Evolutionary conservation across 441 rosid genomes (phyloP).

Genomic region (Pelargonium myrrhifolium): DNA sequence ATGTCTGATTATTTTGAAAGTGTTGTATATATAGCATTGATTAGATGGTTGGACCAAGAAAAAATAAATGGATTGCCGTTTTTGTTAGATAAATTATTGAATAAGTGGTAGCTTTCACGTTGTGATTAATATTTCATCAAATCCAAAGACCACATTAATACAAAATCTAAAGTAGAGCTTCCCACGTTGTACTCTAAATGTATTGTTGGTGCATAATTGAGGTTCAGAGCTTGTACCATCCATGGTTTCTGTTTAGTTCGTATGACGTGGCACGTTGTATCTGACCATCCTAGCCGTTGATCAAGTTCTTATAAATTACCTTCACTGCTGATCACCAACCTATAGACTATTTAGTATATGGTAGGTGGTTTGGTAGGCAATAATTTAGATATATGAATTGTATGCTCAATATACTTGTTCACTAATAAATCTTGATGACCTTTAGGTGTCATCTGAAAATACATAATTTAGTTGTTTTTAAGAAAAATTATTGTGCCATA

Average conservation of each 20-base stretch:
- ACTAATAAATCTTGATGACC: too few relatives aligned
- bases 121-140: background rate
- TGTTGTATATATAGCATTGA: background rate
- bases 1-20: background rate
- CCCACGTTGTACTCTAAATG: slow-evolving; percentile 4
- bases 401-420: too few relatives aligned
- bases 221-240: background rate
- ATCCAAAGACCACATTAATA: background rate
- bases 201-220: background rate
- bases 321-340: background rate
- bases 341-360: background rate
- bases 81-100: background rate
- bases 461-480: too few relatives aligned
- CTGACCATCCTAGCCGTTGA: slow-evolving; percentile 1
- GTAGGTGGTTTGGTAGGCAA: slow-evolving; percentile 1
- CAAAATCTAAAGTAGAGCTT: slow-evolving; percentile 6
- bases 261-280: background rate
- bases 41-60: background rate
- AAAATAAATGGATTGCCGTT: background rate
- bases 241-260: background rate
- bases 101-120: slow-evolving; percentile 12
- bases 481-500: too few relatives aligned
- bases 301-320: background rate
- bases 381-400: background rate
- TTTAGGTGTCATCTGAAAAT: too few relatives aligned